Base-by-base conservation (phyloP, 148 eudicot genomes). In the Diospyros kaki region DNA sequence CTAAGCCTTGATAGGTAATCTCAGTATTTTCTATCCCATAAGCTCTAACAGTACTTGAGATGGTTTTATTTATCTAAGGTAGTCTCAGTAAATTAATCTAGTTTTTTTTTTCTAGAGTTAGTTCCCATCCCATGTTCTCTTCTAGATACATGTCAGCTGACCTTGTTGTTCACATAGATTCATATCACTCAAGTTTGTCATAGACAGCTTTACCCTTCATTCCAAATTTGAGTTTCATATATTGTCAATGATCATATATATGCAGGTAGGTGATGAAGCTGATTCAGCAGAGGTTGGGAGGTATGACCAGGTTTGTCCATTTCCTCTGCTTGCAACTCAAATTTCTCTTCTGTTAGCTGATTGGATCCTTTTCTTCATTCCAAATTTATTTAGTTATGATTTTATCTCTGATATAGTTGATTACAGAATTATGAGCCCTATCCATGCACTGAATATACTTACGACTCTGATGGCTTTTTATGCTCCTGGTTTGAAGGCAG, bases 241-340 rank as follows among this genome's bases (percentile, higher is more conserved):
- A 58, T 6, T 9, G 13, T 18, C 5, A 42, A 45, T 63, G 48
- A 42, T 62, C 48, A 9, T 70, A 55, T 85, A 9, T 70, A 55
- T 85, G 74, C 79, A 89, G 93, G 87, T 67, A 58, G 83, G 87
- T 75, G 89, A 89, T 73, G 91, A 84, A 70, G 93, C 91, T 69
- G 91, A 89, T 81, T 89, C 93, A 77, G 85, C 89, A 5, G 76
- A 60, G 64, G 85, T 86, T 75, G 80, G 83, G 75, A 86, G 73
- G 66, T 79, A 44, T 61, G 74, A 73, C 61, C 18, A 69, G 86
- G 93, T 77, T 18, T 77, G 62, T 41, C 66, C 58, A 46, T 64
- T 66, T 45, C 58, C 69, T 51, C 2, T 3, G 28, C 28, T 64
- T 4, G 0, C 9, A 40, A 38, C 39, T 50, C 42, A 52, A 67